phyloP scores from a whole-genome alignment of 176 grass and related monocot genomes.

The Oryza officinalis region DNA sequence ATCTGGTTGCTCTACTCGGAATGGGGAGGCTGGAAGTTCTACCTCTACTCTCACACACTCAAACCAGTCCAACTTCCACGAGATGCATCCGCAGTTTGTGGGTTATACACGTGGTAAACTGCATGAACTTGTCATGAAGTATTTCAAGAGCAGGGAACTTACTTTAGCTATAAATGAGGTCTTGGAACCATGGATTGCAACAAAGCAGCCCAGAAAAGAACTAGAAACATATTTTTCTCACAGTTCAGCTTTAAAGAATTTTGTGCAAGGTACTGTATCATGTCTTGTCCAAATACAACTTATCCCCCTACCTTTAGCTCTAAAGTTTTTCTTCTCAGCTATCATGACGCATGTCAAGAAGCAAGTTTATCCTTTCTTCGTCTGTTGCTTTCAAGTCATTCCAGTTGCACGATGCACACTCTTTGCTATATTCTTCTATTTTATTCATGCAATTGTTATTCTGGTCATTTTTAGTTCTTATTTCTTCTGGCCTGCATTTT shows the following conservation, averaged over 20 bases:
- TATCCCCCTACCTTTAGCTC: background rate
- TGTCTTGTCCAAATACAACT: slow-evolving; percentile 29
- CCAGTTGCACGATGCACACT: background rate
- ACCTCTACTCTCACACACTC: slow-evolving; percentile 30
- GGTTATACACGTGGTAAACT: slow-evolving; percentile 90
- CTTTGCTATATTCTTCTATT: slow-evolving; percentile 7
- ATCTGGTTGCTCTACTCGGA: slow-evolving; percentile 36
- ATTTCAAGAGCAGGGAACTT: slow-evolving; percentile 97
- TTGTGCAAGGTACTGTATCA: slow-evolving; percentile 46
- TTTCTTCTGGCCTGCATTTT: background rate
- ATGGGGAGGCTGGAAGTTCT: slow-evolving; percentile 26
- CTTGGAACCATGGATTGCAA: slow-evolving; percentile 95
- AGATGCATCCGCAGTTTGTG: slow-evolving; percentile 84
- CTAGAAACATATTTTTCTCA: slow-evolving; percentile 71
- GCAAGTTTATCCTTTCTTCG: background rate
- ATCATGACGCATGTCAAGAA: slow-evolving; percentile 8
- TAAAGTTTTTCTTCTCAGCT: slow-evolving; percentile 24
- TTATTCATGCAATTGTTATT: background rate
- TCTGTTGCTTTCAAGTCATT: slow-evolving; percentile 9
- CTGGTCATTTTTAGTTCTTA: background rate
- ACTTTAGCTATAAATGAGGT: slow-evolving; percentile 95
- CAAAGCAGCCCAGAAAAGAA: slow-evolving; percentile 94
- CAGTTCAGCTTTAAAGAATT: slow-evolving; percentile 63
- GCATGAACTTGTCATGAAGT: slow-evolving; percentile 96
- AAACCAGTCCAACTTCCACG: slow-evolving; percentile 53